Conservation (phyloP, 2,329 filamentous ascomycete species). For the Ciborinia camelliae region DNA sequence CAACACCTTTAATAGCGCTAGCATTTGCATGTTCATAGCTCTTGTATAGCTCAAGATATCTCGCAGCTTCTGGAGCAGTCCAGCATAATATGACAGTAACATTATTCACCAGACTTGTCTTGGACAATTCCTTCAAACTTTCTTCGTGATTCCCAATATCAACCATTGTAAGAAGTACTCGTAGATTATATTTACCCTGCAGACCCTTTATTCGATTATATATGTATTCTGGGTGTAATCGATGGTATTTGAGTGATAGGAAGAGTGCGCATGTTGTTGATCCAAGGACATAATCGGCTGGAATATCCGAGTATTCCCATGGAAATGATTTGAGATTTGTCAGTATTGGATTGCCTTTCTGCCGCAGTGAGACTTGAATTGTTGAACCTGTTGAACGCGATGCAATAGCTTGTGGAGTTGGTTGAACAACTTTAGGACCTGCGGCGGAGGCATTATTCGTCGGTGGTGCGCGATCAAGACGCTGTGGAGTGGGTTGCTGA, state of each 20-base stretch:
- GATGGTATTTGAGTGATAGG: conserved; percentile 93
- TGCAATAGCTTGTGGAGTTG: conserved; percentile 80
- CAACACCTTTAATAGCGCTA: conserved; percentile 78
- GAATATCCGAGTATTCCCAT: conserved; percentile 98
- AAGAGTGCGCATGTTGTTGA: conserved; percentile 87
- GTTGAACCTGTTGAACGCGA: conserved; percentile 63
- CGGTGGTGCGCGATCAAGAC: conserved; percentile 50
- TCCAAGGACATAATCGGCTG: conserved; percentile 87
- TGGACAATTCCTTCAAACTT: conserved; percentile 80
- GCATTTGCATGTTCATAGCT: conserved; percentile 82
- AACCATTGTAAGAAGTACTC: conserved; percentile 84
- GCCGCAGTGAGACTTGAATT: conserved; percentile 85
- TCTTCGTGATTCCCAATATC: conserved; percentile 96
- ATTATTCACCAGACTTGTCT: conserved; percentile 89
- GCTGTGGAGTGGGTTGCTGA: conserved; percentile 52
- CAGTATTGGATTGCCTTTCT: conserved; percentile 93
- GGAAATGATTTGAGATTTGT: conserved; percentile 75
- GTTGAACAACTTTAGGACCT: conserved; percentile 68
- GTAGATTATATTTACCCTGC: conserved; percentile 80
- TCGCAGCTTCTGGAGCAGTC: conserved; percentile 88
- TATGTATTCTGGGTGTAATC: conserved; percentile 95
- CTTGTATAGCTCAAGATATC: conserved; percentile 94
- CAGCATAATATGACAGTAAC: conserved; percentile 90
- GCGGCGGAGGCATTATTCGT: conserved; percentile 34
- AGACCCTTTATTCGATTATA: conserved; percentile 86